A percentile compares a stretch with the other conserved stretches of the same genome.
These are phyloP conservation scores for Suhomyces taliae DNA, from an alignment of 1,139 yeast genomes.

Conservation along the genomic window DNA sequence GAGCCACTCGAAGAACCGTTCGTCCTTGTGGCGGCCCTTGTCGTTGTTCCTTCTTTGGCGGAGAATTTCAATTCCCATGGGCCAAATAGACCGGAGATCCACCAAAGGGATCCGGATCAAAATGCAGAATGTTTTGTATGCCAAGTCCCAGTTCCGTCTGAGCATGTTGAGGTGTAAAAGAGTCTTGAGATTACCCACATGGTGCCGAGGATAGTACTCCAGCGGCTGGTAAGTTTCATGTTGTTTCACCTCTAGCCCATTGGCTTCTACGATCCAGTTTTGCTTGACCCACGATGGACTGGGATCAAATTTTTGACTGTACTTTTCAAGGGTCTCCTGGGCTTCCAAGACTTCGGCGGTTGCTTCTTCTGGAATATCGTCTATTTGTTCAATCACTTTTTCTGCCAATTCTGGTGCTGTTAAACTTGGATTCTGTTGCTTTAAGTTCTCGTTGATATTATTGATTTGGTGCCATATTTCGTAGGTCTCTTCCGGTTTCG, in stretches of 20 bases:
- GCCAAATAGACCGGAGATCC: constrained; percentile 60
- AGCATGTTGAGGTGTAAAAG: constrained; percentile 42
- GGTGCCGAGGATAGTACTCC: constrained; percentile 21
- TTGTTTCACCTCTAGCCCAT: constrained; percentile 37
- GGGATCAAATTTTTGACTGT: constrained; percentile 22
- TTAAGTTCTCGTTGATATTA: constrained; percentile 15
- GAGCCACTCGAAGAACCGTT: constrained; percentile 38
- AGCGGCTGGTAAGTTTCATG: constrained; percentile 7
- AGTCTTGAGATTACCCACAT: constrained; percentile 31
- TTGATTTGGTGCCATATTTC: constrained; percentile 38
- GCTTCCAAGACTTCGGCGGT: constrained; percentile 13
- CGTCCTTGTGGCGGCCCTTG: constrained; percentile 18
- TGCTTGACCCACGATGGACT: constrained; percentile 23
- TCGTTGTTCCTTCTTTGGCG: constrained; percentile 1
- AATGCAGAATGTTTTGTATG: constrained; percentile 52
- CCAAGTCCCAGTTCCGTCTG: constrained; percentile 52
- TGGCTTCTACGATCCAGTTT: constrained; percentile 24
- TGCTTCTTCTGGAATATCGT: constrained; percentile 11
- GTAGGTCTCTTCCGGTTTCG: constrained; percentile 38
- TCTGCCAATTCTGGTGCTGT: constrained; percentile 4
- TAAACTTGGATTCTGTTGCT: background rate
- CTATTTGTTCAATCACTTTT: constrained; percentile 3
- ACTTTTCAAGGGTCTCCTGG: constrained; percentile 15
- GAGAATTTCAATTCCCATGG: constrained; percentile 52
- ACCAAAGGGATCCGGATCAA: constrained; percentile 48